Evolutionary conservation across 2,329 filamentous ascomycete genomes (phyloP), one percentile per base, ranked within the genome.

Genomic region (Phoma sp.): DNA sequence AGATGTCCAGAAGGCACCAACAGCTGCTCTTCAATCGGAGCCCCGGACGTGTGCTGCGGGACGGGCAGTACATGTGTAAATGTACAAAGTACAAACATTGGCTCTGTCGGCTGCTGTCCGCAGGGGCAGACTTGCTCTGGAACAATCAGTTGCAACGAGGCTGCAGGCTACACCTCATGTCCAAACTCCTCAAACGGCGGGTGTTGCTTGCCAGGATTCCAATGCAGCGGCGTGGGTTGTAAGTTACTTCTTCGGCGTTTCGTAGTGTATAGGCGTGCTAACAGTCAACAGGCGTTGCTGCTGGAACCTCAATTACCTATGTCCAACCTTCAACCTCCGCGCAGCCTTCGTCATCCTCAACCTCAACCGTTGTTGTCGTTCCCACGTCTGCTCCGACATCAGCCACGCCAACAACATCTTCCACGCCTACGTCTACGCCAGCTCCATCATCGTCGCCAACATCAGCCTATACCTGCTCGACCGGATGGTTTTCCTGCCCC

Each of bases 101-200:
- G 88, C 7, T 83, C 85, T 39, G 85, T 94, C 2, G 90, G 90
- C 3, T 95, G 91, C 74, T 95, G 91, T 75, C 88, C 88, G 0
- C 69, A 78, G 32, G 89, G 89, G 3, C 77, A 80, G 38, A 82
- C 73, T 6, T 94, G 90, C 71, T 82, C 82, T 3, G 88, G 88
- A 9, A 76, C 77, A 1, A 85, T 93, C 6, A 83, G 82, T 0
- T 93, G 90, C 61, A 74, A 82, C 58, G 77, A 72, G 2, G 79
- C 80, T 2, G 76, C 79, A 4, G 87, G 83, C 36, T 86, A 89
- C 56, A 83, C 84, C 10, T 84, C 84, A 43, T 94, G 90, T 69
- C 80, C 86, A 0, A 80, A 84, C 7, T 81, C 82, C 31, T 72
- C 87, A 0, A 90, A 89, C 3, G 90, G 89, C 13, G 90, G 90